A percentile compares a stretch with the other conserved stretches of the same genome.
These are phyloP conservation scores for Fusarium denticulatum DNA, from an alignment of 2,329 filamentous ascomycete species.

Conservation along the genomic window DNA sequence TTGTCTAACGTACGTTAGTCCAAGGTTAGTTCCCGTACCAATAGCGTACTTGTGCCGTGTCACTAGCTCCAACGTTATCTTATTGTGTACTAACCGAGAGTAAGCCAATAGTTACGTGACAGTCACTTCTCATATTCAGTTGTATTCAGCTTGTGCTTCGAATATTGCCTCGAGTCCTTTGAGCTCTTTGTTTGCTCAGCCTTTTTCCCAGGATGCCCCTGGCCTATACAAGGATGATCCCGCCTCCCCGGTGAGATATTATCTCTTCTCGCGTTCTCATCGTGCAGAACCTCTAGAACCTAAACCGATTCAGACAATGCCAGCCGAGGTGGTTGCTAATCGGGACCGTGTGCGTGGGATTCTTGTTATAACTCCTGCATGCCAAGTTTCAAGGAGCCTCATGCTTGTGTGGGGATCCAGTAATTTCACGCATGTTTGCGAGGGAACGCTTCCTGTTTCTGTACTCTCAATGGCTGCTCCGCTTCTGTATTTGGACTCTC, in stretches of 20 bases:
- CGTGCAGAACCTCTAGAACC: neutral
- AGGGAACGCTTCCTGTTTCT: neutral
- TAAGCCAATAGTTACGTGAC: neutral
- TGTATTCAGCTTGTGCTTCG: neutral
- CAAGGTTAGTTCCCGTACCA: neutral
- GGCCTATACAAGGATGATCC: neutral
- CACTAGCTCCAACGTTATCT: neutral
- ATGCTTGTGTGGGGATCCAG: neutral
- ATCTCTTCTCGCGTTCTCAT: conserved; percentile 8
- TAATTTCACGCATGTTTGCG: neutral
- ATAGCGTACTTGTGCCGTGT: neutral
- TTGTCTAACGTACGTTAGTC: neutral
- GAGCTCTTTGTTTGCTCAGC: neutral
- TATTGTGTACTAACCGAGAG: neutral
- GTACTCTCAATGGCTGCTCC: neutral
- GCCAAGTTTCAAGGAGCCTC: neutral
- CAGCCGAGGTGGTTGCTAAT: neutral
- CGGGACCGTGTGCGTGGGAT: neutral
- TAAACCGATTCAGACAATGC: neutral
- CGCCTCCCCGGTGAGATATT: neutral
- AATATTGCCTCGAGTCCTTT: neutral
- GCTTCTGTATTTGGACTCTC: neutral
- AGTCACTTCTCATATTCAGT: conserved; percentile 9
- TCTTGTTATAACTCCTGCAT: neutral
- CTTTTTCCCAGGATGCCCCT: neutral